phyloP scores from a whole-genome alignment of 2,329 filamentous ascomycete species.

The Fusarium sp. region DNA sequence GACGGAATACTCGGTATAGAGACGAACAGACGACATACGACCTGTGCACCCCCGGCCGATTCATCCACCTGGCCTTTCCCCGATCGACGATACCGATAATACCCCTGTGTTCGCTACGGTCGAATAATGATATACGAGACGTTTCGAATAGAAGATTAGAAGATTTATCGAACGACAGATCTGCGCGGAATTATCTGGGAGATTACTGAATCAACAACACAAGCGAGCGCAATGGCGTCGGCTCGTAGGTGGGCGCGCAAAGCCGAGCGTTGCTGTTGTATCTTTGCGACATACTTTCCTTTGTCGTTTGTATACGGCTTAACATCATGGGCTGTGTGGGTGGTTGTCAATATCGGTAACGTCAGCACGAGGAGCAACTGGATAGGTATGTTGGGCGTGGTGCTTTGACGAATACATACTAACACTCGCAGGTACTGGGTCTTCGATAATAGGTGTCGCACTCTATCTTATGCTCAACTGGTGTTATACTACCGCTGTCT shows the following conservation, averaged over 20 bases:
- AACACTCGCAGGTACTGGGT: slow-evolving; percentile 58
- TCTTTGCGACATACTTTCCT: slow-evolving; percentile 83
- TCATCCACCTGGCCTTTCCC: not conserved
- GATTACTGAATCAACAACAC: not conserved
- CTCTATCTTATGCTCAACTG: slow-evolving; percentile 85
- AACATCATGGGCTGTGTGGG: slow-evolving; percentile 95
- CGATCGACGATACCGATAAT: slow-evolving; percentile 10
- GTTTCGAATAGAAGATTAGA: slow-evolving; percentile 3
- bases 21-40: not conserved
- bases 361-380: slow-evolving; percentile 63
- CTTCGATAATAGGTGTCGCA: slow-evolving; percentile 72
- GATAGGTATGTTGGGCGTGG: slow-evolving; percentile 61
- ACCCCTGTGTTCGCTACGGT: slow-evolving; percentile 23
- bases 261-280: slow-evolving; percentile 86
- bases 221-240: slow-evolving; percentile 53
- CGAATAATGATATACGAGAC: slow-evolving; percentile 27
- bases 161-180: not conserved
- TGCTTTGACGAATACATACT: not conserved
- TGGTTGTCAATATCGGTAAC: slow-evolving; percentile 78
- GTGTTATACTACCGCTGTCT: slow-evolving; percentile 93
- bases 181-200: not conserved
- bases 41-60: not conserved
- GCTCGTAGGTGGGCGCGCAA: slow-evolving; percentile 73
- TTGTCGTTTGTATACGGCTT: slow-evolving; percentile 87
- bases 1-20: not conserved